Base-by-base conservation (phyloP, 2,329 filamentous ascomycete species). In the Fusarium sulawesiense region DNA sequence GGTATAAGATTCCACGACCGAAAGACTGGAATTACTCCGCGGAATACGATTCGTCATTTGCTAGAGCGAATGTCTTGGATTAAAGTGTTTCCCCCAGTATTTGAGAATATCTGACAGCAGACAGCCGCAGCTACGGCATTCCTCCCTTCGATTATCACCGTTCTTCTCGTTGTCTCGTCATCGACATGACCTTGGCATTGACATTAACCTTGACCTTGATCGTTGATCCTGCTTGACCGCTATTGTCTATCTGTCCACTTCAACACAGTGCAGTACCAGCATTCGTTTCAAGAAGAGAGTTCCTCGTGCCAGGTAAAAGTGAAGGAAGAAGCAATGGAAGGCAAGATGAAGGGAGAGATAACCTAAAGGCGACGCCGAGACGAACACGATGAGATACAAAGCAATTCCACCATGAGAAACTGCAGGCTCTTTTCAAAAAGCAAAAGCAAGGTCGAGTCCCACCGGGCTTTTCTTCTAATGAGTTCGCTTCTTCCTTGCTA, bases 391-490 rank as follows among this genome's bases (percentile, higher is more conserved):
- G 34, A n/a, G 21, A 64, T 55, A 51, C 57, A 57, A 71, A 70
- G 67, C 67, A 70, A 69, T 40, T 47, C 66, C 47, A 14, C 40
- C 47, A 67, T 42, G 56, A 63, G 47, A 37, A 67, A 48, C 18
- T 13, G 20, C 46, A 34, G 16, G 47, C 30, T 37, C 29, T 50
- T n/a, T 23, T 20, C 18, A 50, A 50, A 49, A 27, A 27, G 25
- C 25, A 27, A 27, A 50, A 50, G 47, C 30, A 50, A 50, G 34
- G 30, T 14, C 29, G 29, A 50, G 21, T 50, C 29, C 14, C 30
- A 34, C 16, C 8, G 16, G 47, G 47, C 21, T 18, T 49, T 50
- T 12, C 34, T 34, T 18, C 7, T 37, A n/a, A 37, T n/a, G 34
- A 25, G 30, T 23, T 49, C 20, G 47, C 20, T 50, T 50, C 30